Evolutionary conservation across 2,329 filamentous ascomycete species (phyloP).

Genomic region (Aspergillus amoenus): DNA sequence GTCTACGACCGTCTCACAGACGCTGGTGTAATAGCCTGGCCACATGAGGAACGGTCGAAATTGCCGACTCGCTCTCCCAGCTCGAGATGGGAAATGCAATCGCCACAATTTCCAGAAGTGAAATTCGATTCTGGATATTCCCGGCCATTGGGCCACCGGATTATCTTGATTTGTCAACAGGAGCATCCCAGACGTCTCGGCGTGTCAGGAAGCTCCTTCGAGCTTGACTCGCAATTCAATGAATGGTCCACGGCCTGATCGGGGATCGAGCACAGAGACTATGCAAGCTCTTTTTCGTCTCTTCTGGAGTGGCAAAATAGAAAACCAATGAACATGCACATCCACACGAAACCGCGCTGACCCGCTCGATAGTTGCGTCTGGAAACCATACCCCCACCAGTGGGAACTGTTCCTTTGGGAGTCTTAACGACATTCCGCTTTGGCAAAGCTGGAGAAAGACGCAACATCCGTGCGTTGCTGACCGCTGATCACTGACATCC

Average conservation of each 20-base stretch:
- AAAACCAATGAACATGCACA: neutral
- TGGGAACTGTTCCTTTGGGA: constrained; percentile 15
- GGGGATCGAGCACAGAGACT: neutral
- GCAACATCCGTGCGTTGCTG: neutral
- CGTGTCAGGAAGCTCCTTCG: neutral
- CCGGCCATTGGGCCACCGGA: neutral
- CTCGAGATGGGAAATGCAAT: neutral
- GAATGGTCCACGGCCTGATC: neutral
- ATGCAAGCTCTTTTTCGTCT: neutral
- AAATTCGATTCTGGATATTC: neutral
- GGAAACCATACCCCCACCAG: constrained; percentile 12
- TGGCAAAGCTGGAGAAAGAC: constrained; percentile 2
- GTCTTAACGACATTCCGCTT: constrained; percentile 6
- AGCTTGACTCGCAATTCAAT: neutral
- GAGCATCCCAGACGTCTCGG: neutral
- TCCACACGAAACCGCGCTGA: neutral
- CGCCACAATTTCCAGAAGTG: neutral
- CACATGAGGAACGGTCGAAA: neutral
- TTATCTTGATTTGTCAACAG: neutral
- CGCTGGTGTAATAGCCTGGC: neutral
- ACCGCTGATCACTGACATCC: neutral
- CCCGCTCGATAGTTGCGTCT: neutral
- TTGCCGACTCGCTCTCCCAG: neutral
- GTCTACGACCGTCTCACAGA: neutral
- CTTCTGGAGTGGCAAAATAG: neutral